Evolutionary conservation across 768 basidiomycete genomes (phyloP).

Genomic region (Termitomyces sp.): DNA sequence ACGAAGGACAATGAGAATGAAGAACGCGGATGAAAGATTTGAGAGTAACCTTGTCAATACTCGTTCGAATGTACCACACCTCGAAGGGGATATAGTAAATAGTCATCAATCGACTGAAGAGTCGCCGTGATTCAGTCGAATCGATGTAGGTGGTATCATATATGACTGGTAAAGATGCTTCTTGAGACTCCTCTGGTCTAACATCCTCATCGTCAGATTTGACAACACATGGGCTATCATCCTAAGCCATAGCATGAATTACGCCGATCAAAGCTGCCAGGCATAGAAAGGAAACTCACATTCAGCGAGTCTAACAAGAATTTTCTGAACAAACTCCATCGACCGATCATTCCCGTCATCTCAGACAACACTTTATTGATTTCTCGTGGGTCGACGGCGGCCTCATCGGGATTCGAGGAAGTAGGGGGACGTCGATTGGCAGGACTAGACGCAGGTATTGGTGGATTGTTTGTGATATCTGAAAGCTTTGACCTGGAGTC

Average conservation of each 20-base stretch:
- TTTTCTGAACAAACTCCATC: slow-evolving; percentile 89
- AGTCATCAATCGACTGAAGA: slow-evolving; percentile 65
- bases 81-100: slow-evolving; percentile 89
- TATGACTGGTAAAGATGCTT: background rate
- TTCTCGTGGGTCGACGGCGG: slow-evolving; percentile 77
- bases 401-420: slow-evolving; percentile 40
- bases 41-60: slow-evolving; percentile 75
- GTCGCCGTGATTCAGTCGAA: slow-evolving; percentile 46
- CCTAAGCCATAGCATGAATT: slow-evolving; percentile 2
- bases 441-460: slow-evolving; percentile 27
- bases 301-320: slow-evolving; percentile 76
- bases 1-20: slow-evolving; percentile 4
- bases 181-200: slow-evolving; percentile 4
- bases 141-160: slow-evolving; percentile 32
- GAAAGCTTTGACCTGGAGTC: slow-evolving; percentile 32
- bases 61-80: slow-evolving; percentile 83
- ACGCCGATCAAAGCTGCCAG: background rate
- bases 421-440: slow-evolving; percentile 27
- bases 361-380: slow-evolving; percentile 90
- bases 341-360: slow-evolving; percentile 81
- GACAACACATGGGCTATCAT: slow-evolving; percentile 14
- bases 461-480: slow-evolving; percentile 43
- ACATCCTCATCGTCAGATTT: slow-evolving; percentile 2
- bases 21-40: background rate
- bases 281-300: slow-evolving; percentile 34